Base-by-base conservation (phyloP, 352 stramenopile genomes). In the Phytophthora idaei region DNA sequence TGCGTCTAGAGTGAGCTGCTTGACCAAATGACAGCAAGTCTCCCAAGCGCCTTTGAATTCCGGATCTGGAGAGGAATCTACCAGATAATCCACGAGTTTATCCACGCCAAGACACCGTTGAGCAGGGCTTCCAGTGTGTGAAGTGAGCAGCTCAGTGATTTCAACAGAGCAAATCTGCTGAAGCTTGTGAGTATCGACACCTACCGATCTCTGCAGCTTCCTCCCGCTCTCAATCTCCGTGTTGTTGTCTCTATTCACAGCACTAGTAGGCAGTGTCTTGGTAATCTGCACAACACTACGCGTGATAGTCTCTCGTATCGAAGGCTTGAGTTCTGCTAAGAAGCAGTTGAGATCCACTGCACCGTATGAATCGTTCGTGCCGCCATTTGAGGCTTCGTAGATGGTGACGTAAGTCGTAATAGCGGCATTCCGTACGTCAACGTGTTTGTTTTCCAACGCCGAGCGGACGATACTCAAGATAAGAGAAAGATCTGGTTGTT, bases 381-480 rank as follows among this genome's bases (percentile, higher is more conserved):
- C 80, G 2, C 82, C 80, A 28, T 87, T 88, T 3, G 80, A 89
- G 29, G 81, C 73, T 57, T 94, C 84, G 55, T 92, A 94, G 10
- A 94, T 87, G 1, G 76, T 79, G 0, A 74, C 71, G 53, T 93
- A 94, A 6, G 80, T 84, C 1, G 78, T 68, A 14, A 92, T 88
- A 0, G 87, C 87, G 0, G 74, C 85, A 32, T 87, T 94, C 1
- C 85, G 81, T 1, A 94, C 80, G 27, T 94, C 87, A 4, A 94
- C 85, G 54, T 94, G 87, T 36, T 94, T 94, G 75, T 92, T 93
- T 31, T 92, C 87, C 25, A 94, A 75, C 2, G 81, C 82, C 0
- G 76, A 73, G 0, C 72, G 61, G 15, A 93, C 77, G 11, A 91
- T 59, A 3, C 54, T 31, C 14, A 92, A 51, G 21, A 94, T 81